Evolutionary conservation across 225 moss, liverwort and hornwort species (phyloP).

Genomic region (Physcomitrium patens): DNA sequence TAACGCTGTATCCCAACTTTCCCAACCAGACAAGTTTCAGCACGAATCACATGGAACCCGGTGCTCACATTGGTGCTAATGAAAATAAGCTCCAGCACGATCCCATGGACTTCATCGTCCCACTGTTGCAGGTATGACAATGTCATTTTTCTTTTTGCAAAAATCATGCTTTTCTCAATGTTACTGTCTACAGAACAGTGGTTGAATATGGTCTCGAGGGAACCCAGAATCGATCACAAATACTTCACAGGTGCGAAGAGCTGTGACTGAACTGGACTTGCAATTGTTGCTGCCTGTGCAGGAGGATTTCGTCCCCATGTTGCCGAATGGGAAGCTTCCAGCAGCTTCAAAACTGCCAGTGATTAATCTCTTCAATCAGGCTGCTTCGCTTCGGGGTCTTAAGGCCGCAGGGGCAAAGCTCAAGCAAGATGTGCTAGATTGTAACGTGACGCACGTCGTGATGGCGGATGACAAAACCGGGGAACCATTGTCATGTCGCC

Average conservation of each 20-base stretch:
- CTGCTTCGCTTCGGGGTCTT: slow-evolving; percentile 58
- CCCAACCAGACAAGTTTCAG: slow-evolving; percentile 91
- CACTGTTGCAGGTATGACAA: slow-evolving; percentile 57
- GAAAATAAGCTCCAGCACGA: slow-evolving; percentile 64
- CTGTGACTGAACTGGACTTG: no score
- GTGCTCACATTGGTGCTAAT: slow-evolving; percentile 75
- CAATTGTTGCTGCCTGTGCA: background rate
- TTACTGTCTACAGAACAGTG: no score
- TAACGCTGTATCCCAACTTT: slow-evolving; percentile 96
- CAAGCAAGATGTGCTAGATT: slow-evolving; percentile 59
- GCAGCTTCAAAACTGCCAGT: slow-evolving; percentile 57
- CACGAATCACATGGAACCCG: slow-evolving; percentile 94
- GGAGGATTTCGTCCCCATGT: slow-evolving; percentile 47
- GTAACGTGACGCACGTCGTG: slow-evolving; percentile 52
- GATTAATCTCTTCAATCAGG: slow-evolving; percentile 73
- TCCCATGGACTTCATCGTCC: slow-evolving; percentile 79
- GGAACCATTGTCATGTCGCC: slow-evolving; percentile 49
- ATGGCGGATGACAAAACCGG: slow-evolving; percentile 54
- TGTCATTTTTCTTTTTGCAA: no score
- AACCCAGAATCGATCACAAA: no score
- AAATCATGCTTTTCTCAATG: no score
- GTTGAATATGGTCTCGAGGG: no score
- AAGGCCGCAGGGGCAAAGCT: slow-evolving; percentile 76
- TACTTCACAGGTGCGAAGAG: no score
- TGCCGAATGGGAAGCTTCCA: slow-evolving; percentile 52